These are phyloP conservation scores for Dendrocalamus latiflorus DNA, from an alignment of 202 grass and related monocot genomes.

Conservation along the genomic window DNA sequence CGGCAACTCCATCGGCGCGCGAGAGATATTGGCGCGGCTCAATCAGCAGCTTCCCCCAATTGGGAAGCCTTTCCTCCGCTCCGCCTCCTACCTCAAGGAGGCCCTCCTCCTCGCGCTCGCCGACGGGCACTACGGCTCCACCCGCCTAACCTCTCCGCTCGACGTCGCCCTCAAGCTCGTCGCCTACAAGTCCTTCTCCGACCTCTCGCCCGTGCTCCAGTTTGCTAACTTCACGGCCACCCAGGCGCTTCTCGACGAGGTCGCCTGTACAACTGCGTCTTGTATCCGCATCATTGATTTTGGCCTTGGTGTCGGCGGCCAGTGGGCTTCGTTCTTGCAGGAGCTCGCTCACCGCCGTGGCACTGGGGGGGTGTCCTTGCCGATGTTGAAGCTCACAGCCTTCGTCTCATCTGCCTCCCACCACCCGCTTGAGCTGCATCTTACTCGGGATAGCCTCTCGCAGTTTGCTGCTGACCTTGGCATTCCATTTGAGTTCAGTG, in stretches of 20 bases:
- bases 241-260: conserved; percentile 69
- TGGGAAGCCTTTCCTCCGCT: conserved; percentile 79
- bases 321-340: conserved; percentile 92
- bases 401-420: conserved; percentile 55
- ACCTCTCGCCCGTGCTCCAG: conserved; percentile 66
- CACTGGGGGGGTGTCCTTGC: conserved; percentile 20
- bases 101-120: conserved; percentile 61
- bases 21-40: conserved; percentile 99
- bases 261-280: conserved; percentile 31
- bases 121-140: conserved; percentile 20
- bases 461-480: too few relatives aligned
- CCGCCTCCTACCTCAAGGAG: conserved; percentile 89
- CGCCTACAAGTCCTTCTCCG: conserved; percentile 78
- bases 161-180: conserved; percentile 63
- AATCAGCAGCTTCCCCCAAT: conserved; percentile 74
- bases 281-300: conserved; percentile 80
- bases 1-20: conserved; percentile 63
- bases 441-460: too few relatives aligned
- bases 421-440: conserved; percentile 62
- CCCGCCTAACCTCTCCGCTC: conserved; percentile 32
- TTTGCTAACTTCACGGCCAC: conserved; percentile 83
- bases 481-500: too few relatives aligned
- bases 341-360: conserved; percentile 69
- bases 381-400: conserved; percentile 60
- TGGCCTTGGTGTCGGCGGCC: conserved; percentile 56